Evolutionary conservation across 1,284 basidiomycete genomes (phyloP), one percentile per base, ranked within the genome.

Genomic region (Prillingera fragicola): DNA sequence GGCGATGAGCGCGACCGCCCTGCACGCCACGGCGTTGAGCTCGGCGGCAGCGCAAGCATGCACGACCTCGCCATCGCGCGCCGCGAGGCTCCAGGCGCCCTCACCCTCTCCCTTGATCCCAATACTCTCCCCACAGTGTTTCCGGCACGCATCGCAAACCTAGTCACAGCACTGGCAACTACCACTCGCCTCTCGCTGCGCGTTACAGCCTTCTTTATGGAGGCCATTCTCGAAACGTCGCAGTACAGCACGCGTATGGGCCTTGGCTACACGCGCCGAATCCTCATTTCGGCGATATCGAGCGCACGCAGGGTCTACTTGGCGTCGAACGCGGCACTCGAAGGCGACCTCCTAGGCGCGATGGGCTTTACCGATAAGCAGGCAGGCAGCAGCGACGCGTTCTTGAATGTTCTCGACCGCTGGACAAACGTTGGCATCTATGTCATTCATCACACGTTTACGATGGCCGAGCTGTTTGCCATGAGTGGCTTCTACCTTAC

Each of bases 391-490:
- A 51, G 50, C 3, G 67, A 69, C 26, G 55, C 58, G 19, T 75
- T 73, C 56, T 52, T 75, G 18, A 56, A 67, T 36, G 58, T 75
- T 3, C 63, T 77, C 27, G 74, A 76, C 56, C 66, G 69, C 38
- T 77, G 75, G 54, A 76, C 75, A n/a, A 74, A 74, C 41, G 60
- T 75, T 2, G 75, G 75, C n/a, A 71, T 76, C 48, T 76, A 77
- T 49, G 44, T 76, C 38, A 70, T 73, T 14, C 74, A 75, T 45
- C 74, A 75, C 54, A 70, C 72, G 2, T 74, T 77, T 52, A 75
- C 75, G 10, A 62, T 77, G 33, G 73, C 73, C 17, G 76, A 78
- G 50, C 68, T 78, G 22, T 75, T 77, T 50, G 59, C 74, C 33
- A 74, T 76, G 72, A 70, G 73, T 22, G 70, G 73, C 5, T 74